phyloP scores from a whole-genome alignment of 2,329 filamentous ascomycete genomes.

The Beauveria medogensis region DNA sequence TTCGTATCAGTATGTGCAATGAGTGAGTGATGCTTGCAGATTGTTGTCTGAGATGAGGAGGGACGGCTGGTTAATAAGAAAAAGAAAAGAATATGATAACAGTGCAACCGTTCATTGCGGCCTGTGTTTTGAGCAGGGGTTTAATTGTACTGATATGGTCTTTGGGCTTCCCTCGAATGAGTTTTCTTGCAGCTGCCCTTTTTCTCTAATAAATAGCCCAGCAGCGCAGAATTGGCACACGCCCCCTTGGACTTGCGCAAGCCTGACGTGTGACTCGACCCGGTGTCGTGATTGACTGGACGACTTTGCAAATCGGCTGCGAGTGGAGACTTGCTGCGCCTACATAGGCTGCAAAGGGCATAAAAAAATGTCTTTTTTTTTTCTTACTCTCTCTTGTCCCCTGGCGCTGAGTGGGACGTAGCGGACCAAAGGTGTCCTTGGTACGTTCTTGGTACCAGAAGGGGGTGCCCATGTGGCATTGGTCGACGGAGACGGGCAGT shows the following conservation, averaged over 20 bases:
- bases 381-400: background rate
- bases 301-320: slow-evolving; percentile 10
- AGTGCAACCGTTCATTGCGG: background rate
- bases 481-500: background rate
- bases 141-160: background rate
- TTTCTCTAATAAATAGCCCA: background rate
- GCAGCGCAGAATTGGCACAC: background rate
- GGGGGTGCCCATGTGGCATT: background rate
- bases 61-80: background rate
- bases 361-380: background rate
- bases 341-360: slow-evolving; percentile 7
- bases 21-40: background rate
- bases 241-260: slow-evolving; percentile 7
- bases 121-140: background rate
- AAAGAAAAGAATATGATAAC: background rate
- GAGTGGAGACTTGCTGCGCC: slow-evolving; percentile 7
- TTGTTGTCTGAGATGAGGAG: background rate
- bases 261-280: slow-evolving; percentile 12
- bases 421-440: slow-evolving; percentile 7
- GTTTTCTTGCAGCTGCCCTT: slow-evolving; percentile 6
- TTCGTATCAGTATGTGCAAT: background rate
- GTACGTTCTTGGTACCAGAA: slow-evolving; percentile 5
- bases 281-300: slow-evolving; percentile 13
- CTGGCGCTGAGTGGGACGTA: slow-evolving; percentile 2
- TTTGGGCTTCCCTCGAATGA: slow-evolving; percentile 2